A percentile compares a stretch with the other conserved stretches of the same genome.
These are phyloP conservation scores for Talaromyces sp. DNA, from an alignment of 2,329 filamentous ascomycete genomes.

Conservation along the genomic window DNA sequence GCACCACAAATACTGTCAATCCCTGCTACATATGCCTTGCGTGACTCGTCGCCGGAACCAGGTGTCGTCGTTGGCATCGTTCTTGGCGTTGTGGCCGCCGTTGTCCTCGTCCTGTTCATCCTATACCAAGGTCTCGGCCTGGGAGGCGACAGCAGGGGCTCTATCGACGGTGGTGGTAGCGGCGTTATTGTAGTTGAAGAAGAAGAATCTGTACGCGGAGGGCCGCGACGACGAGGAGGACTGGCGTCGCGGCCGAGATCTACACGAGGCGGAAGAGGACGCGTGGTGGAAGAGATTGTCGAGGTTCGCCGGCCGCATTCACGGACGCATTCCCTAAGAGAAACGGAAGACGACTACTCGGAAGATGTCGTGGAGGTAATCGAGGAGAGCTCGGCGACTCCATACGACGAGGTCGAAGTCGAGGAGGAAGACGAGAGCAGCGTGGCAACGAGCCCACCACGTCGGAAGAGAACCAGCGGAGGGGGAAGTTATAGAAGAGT, in stretches of 20 bases:
- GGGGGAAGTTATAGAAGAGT: slow-evolving; percentile 10
- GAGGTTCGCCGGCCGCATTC: slow-evolving; percentile 31
- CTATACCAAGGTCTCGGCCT: slow-evolving; percentile 49
- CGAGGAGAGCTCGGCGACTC: slow-evolving; percentile 47
- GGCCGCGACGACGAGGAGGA: slow-evolving; percentile 18
- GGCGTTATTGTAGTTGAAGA: slow-evolving; percentile 24
- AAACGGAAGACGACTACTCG: slow-evolving; percentile 1
- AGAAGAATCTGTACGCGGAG: slow-evolving; percentile 11
- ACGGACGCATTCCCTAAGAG: slow-evolving; percentile 24
- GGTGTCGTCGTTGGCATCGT: slow-evolving; percentile 59
- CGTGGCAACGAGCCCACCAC: slow-evolving; percentile 24
- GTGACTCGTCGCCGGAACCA: slow-evolving; percentile 49
- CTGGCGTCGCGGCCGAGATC: slow-evolving; percentile 29
- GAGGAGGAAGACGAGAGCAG: slow-evolving; percentile 32
- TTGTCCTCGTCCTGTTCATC: slow-evolving; percentile 51
- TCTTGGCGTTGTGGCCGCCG: slow-evolving; percentile 45
- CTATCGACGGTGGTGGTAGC: slow-evolving; percentile 13
- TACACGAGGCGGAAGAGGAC: slow-evolving; percentile 21
- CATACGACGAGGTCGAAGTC: slow-evolving; percentile 27
- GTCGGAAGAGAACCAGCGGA: slow-evolving; percentile 8
- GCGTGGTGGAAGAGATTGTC: slow-evolving; percentile 19
- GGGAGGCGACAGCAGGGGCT: slow-evolving; percentile 28
- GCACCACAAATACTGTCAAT: slow-evolving; percentile 43
- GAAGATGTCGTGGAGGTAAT: slow-evolving; percentile 58
- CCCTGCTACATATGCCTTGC: slow-evolving; percentile 56